Evolutionary conservation across 352 stramenopile species (phyloP).

Genomic region (Aphanomyces invadans): DNA sequence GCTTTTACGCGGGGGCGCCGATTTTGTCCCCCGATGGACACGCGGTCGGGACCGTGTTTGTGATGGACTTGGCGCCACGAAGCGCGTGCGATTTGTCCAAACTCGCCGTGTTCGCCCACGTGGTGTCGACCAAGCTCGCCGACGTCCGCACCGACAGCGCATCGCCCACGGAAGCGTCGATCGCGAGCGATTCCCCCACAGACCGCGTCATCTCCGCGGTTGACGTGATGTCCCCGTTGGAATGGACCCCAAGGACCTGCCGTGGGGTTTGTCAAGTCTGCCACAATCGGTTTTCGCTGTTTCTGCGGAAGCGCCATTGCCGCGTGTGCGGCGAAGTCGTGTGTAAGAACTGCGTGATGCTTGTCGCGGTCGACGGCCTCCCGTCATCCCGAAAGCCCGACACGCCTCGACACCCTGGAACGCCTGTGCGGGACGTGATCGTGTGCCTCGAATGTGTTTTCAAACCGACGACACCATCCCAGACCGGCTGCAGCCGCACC

Average conservation of each 20-base stretch:
- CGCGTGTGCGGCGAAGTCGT: slow-evolving; percentile 68
- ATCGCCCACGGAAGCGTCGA: background rate
- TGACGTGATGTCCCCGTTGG: slow-evolving; percentile 1
- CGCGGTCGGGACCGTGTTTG: slow-evolving; percentile 75
- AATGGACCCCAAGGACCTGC: slow-evolving; percentile 80
- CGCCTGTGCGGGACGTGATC: background rate
- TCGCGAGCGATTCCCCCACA: background rate
- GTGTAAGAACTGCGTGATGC: slow-evolving; percentile 40
- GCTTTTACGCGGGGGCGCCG: slow-evolving; percentile 78
- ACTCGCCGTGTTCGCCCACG: background rate
- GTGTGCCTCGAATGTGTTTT: background rate
- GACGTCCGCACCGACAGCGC: background rate
- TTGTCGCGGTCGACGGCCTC: background rate
- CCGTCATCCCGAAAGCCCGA: no score
- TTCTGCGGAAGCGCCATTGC: slow-evolving; percentile 52
- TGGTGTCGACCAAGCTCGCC: background rate
- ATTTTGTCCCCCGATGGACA: slow-evolving; percentile 76
- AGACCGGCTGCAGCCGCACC: background rate
- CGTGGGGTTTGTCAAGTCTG: slow-evolving; percentile 80
- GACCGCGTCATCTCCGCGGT: background rate
- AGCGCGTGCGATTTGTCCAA: background rate
- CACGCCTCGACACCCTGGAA: no score
- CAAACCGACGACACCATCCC: background rate
- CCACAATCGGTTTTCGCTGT: slow-evolving; percentile 42
- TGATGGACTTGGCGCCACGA: slow-evolving; percentile 78